Evolutionary conservation across 2,329 filamentous ascomycete species (phyloP), one percentile per base, ranked within the genome.

Genomic region (Rhynchosporium agropyri): DNA sequence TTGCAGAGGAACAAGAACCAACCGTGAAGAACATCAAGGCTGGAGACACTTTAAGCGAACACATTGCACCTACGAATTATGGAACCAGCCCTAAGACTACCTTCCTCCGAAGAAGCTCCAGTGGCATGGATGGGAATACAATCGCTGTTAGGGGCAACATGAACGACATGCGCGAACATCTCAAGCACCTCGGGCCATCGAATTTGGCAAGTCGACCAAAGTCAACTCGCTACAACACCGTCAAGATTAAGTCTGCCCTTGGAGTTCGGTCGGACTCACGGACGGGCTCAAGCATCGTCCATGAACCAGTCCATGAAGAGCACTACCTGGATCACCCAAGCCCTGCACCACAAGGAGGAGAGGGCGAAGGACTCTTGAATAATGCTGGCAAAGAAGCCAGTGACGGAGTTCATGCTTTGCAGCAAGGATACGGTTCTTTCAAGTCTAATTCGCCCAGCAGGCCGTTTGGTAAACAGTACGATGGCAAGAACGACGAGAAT

Each of bases 131-230:
- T 58, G 84, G 84, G 28, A 79, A 79, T 45, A 77, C 80, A 0
- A 78, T 88, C 6, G 78, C 85, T 1, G 78, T 88, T 4, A 83
- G 85, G 68, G 82, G 84, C 4, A 88, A 85, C 58, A 77, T 87
- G 36, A 81, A 84, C 58, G 85, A 89, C 58, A 84, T 88, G 77
- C 81, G 80, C 69, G 81, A 85, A 70, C 84, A 88, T 67, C 77
- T 89, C 50, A 87, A 85, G 67, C 82, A 85, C 65, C 82, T 89
- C 0, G 87, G 87, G 0, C 87, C 87, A 0, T 88, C 86, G 0
- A 90, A 89, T 71, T 82, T 83, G 26, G 87, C 87, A 5, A 82
- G 83, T 15, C 85, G 87, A 61, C 87, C 87, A 1, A 85, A 83
- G 73, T 81, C 80, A 62, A 88, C 86, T 1, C 81, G 81, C 20